phyloP scores from a whole-genome alignment of 768 basidiomycete species.

The Hygrocybe punicea region DNA sequence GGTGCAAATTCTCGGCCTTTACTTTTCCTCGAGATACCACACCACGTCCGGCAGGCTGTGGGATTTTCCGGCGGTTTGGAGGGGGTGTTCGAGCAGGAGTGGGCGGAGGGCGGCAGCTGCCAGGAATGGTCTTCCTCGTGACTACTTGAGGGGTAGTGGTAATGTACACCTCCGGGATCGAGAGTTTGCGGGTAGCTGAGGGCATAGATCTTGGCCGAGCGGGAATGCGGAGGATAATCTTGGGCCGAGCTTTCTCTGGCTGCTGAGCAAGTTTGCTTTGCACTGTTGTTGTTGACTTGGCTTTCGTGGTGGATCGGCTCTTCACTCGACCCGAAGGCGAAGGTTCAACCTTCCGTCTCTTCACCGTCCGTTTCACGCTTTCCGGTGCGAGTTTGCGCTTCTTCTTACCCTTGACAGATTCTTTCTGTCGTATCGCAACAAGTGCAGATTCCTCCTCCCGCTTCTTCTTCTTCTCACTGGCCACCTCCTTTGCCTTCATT shows the following conservation, averaged over 20 bases:
- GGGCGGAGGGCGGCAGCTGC: background rate
- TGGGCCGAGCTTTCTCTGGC: constrained; percentile 11
- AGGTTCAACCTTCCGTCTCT: constrained; percentile 12
- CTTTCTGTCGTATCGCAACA: constrained; percentile 9
- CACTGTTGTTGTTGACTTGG: constrained; percentile 1
- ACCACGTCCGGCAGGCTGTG: background rate
- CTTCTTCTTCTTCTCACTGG: constrained; percentile 53
- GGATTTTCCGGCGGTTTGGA: background rate
- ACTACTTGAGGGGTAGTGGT: background rate
- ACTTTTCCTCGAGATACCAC: background rate
- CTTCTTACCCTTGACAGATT: constrained; percentile 6
- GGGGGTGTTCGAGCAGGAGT: constrained; percentile 9
- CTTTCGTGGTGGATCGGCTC: constrained; percentile 4
- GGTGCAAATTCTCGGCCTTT: background rate
- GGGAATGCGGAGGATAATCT: constrained; percentile 10
- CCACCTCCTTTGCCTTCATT: constrained; percentile 50
- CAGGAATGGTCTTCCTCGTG: background rate
- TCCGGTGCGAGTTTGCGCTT: background rate
- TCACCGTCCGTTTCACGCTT: background rate
- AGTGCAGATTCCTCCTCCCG: constrained; percentile 47
- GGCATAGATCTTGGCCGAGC: background rate
- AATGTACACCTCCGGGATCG: background rate
- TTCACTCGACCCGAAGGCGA: constrained; percentile 18
- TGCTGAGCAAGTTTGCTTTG: background rate
- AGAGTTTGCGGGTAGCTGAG: background rate